These are phyloP conservation scores for Kwoniella europaea DNA, from an alignment of 768 basidiomycete genomes.

Conservation along the genomic window DNA sequence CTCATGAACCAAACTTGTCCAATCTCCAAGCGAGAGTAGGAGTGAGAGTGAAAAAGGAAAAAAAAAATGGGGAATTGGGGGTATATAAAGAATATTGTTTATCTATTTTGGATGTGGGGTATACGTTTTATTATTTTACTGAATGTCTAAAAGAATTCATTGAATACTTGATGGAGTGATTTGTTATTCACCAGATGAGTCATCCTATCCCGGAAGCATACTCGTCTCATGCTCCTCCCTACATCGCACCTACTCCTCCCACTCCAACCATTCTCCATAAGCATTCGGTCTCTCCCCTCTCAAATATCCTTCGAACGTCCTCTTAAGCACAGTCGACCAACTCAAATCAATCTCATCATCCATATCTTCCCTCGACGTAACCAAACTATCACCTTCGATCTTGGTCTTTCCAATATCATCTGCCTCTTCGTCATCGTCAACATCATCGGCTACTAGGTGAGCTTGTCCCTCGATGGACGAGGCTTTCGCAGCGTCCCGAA, in stretches of 20 bases:
- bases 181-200: not conserved
- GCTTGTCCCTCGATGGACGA: constrained; percentile 22
- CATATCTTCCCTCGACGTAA: constrained; percentile 44
- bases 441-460: constrained; percentile 15
- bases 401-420: not conserved
- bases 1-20: not conserved
- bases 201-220: not conserved
- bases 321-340: constrained; percentile 93
- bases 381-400: constrained; percentile 13
- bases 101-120: not conserved
- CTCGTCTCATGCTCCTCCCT: not conserved
- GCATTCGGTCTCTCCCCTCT: constrained; percentile 91
- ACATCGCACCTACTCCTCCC: constrained; percentile 51
- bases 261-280: constrained; percentile 81
- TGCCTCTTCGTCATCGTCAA: constrained; percentile 6
- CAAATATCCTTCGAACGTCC: constrained; percentile 91
- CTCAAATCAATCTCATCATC: constrained; percentile 57
- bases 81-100: not conserved
- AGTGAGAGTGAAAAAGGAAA: not conserved
- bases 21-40: not conserved
- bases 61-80: not conserved
- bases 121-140: not conserved
- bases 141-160: too few species aligned
- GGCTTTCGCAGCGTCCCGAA: constrained; percentile 61
- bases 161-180: too few species aligned